Conservation (phyloP, 305 asterid species). For the Fraxinus dipetala region DNA sequence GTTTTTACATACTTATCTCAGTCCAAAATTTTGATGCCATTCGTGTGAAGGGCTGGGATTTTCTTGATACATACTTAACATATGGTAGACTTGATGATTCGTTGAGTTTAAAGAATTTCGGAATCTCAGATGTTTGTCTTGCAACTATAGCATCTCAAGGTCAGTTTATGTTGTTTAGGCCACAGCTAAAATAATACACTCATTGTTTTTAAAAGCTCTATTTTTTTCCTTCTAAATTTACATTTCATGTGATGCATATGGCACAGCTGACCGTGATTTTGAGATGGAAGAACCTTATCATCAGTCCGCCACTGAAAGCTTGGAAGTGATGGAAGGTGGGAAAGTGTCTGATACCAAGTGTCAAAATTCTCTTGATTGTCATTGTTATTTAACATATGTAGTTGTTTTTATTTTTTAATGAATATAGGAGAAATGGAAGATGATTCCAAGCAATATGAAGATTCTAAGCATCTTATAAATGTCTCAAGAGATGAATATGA, state of each 20-base stretch:
- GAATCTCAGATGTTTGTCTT: slow-evolving; percentile 80
- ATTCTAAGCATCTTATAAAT: slow-evolving; percentile 33
- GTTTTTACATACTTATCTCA: background rate
- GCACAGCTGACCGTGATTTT: slow-evolving; percentile 38
- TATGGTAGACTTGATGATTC: slow-evolving; percentile 66
- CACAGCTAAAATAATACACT: background rate
- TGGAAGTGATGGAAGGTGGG: slow-evolving; percentile 37
- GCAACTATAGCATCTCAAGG: slow-evolving; percentile 88
- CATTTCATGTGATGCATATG: slow-evolving; percentile 22
- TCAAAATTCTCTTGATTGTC: background rate
- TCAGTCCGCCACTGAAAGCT: slow-evolving; percentile 22
- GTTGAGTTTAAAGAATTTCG: slow-evolving; percentile 66
- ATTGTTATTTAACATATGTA: background rate
- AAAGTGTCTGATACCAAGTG: background rate
- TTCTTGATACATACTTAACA: slow-evolving; percentile 41
- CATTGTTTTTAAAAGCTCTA: slow-evolving; percentile 5
- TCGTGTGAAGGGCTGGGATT: background rate
- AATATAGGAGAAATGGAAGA: slow-evolving; percentile 34
- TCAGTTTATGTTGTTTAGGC: slow-evolving; percentile 24
- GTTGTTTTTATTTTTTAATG: slow-evolving; percentile 20
- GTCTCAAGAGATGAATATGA: slow-evolving; percentile 69
- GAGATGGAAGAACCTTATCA: slow-evolving; percentile 37
- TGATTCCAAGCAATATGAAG: slow-evolving; percentile 33
- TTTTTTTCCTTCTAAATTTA: background rate
- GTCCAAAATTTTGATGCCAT: background rate